These are phyloP conservation scores for Mucor sp. DNA, from an alignment of 371 early-diverging fungal species.

Conservation along the genomic window DNA sequence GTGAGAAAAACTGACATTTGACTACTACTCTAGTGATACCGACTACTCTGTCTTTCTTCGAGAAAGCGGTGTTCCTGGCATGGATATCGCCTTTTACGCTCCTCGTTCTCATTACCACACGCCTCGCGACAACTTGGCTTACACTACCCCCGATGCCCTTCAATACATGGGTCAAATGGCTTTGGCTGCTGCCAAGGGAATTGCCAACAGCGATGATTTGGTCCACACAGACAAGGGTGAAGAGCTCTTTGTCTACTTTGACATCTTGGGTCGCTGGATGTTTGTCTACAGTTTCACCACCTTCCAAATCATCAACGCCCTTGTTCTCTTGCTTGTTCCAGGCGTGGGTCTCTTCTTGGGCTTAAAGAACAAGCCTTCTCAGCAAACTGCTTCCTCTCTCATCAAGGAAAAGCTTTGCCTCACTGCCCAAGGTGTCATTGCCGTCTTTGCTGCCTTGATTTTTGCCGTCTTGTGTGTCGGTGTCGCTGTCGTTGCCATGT, in stretches of 20 bases:
- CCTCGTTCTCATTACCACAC: constrained; percentile 76
- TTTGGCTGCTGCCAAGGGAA: constrained; percentile 39
- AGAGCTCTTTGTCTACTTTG: constrained; percentile 50
- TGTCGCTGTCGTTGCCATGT: constrained; percentile 17
- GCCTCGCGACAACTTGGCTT: constrained; percentile 55
- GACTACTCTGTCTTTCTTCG: constrained; percentile 68
- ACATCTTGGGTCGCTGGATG: constrained; percentile 55
- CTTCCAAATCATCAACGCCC: constrained; percentile 38
- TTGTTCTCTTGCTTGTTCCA: constrained; percentile 42
- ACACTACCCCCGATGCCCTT: constrained; percentile 47
- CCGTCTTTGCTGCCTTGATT: constrained; percentile 24
- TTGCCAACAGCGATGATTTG: constrained; percentile 46
- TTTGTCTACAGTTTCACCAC: constrained; percentile 50
- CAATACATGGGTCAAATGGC: constrained; percentile 70
- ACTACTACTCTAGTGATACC: constrained; percentile 67
- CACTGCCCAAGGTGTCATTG: constrained; percentile 32
- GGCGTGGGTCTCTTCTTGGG: constrained; percentile 20
- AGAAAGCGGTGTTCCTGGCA: constrained; percentile 66
- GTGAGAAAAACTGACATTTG: neutral
- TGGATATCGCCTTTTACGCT: constrained; percentile 76
- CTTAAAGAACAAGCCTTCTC: neutral
- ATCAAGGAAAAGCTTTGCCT: constrained; percentile 20
- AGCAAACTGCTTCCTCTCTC: constrained; percentile 4
- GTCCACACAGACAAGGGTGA: constrained; percentile 19
- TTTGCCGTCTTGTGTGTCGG: constrained; percentile 14